A percentile compares a stretch with the other conserved stretches of the same genome.
phyloP scores from a whole-genome alignment of 805 yeast genomes.

The Suhomyces sp. region DNA sequence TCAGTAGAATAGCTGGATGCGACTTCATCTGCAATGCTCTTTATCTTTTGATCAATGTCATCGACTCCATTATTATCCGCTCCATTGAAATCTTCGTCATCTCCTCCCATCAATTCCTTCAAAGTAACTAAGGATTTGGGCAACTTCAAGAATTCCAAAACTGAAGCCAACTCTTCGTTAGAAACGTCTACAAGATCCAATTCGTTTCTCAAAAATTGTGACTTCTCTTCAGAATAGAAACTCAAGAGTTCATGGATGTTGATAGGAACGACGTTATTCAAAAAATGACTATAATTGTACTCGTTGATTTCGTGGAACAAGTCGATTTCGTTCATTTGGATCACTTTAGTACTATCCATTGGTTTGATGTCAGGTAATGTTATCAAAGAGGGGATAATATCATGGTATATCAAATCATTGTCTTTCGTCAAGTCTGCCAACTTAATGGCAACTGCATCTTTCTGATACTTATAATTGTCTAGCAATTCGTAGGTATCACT shows the following conservation, averaged over 20 bases:
- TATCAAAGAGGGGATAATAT: constrained; percentile 59
- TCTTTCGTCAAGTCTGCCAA: constrained; percentile 61
- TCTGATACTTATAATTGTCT: constrained; percentile 42
- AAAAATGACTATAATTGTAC: constrained; percentile 50
- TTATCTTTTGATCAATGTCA: constrained; percentile 35
- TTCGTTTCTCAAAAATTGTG: constrained; percentile 69
- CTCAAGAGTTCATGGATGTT: constrained; percentile 85
- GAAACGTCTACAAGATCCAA: constrained; percentile 75
- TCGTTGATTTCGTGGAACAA: constrained; percentile 44
- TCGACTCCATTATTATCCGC: constrained; percentile 7
- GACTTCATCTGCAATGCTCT: constrained; percentile 22
- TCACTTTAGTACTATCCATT: constrained; percentile 64
- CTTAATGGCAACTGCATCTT: constrained; percentile 39
- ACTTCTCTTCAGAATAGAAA: constrained; percentile 85
- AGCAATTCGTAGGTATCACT: constrained; percentile 36
- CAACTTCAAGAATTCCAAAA: constrained; percentile 74
- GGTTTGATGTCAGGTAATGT: constrained; percentile 65
- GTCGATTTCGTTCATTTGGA: constrained; percentile 48
- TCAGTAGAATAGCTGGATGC: constrained; percentile 31
- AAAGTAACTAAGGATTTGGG: constrained; percentile 64
- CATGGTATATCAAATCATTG: constrained; percentile 88
- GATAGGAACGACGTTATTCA: constrained; percentile 79
- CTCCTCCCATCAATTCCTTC: constrained; percentile 35
- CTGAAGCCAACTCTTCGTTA: constrained; percentile 73
- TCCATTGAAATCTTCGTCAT: constrained; percentile 9